Conservation (phyloP, 495 filamentous ascomycete genomes). For the Trichoderma reesei region DNA sequence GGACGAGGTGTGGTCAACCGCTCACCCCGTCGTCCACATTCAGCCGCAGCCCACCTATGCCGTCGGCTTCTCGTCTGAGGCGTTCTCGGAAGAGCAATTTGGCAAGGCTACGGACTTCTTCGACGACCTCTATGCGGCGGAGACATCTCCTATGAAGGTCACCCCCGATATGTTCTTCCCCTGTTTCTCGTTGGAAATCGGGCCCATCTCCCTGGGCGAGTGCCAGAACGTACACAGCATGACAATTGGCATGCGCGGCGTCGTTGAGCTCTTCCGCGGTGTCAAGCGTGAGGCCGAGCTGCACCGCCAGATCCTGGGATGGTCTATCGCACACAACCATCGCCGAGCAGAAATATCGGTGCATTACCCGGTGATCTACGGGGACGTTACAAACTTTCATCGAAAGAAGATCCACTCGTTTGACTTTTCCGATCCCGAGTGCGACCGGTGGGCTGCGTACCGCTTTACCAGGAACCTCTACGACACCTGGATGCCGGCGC, state of each 20-base stretch:
- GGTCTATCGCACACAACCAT: constrained; percentile 38
- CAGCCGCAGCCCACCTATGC: constrained; percentile 36
- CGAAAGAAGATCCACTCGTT: constrained; percentile 13
- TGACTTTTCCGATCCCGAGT: constrained; percentile 9
- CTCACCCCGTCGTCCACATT: constrained; percentile 22
- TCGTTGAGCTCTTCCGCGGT: constrained; percentile 25
- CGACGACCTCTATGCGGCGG: constrained; percentile 14
- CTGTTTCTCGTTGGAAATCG: constrained; percentile 30
- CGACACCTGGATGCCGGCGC: constrained; percentile 30
- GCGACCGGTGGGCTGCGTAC: constrained; percentile 16
- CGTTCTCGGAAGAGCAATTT: constrained; percentile 33
- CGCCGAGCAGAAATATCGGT: constrained; percentile 26
- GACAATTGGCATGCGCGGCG: constrained; percentile 25
- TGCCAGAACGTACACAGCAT: constrained; percentile 17
- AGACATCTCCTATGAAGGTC: constrained; percentile 26
- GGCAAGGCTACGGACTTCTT: constrained; percentile 28
- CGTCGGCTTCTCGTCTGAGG: constrained; percentile 29
- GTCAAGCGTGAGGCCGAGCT: constrained; percentile 30
- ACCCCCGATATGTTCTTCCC: constrained; percentile 34
- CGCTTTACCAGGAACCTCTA: constrained; percentile 30
- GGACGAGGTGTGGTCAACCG: constrained; percentile 34
- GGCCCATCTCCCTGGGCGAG: not conserved
- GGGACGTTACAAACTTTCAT: constrained; percentile 22
- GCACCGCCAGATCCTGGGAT: constrained; percentile 30
- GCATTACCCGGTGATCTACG: constrained; percentile 25